Base-by-base conservation (phyloP, 345 rosid genomes). In the Gossypium herbaceum region DNA sequence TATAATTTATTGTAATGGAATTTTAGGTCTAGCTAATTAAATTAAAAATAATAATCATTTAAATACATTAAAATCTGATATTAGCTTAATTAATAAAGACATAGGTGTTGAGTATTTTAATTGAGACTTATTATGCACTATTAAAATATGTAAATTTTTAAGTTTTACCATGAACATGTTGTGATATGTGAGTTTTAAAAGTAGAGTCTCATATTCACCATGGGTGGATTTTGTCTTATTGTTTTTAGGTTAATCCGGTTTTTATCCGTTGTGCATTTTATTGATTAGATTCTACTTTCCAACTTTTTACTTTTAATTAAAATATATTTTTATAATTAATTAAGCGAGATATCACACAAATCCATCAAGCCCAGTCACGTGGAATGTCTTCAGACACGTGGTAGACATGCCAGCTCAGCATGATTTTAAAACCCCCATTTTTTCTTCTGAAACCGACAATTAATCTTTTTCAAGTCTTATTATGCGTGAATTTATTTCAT, bases 131-230 rank as follows among this genome's bases (percentile, higher is more conserved):
- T 34, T 5, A 34, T 34, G 41, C 7, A 34, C 0, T 0, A 34
- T 0, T 34, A 34, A 34, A 34, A 0, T 34, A 0, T 34, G 1
- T 34, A 34, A 34, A 34, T 34, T 0, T 34, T 5, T 1, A 1
- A 34, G 2, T 34, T 34, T 34, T 0, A 34, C 7, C 7, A 5
- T 34, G 0, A 34, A 0, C 0, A 34, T 34, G 0, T 34, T 34
- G 0, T 34, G 0, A 34, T 5, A 34, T 5, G 7, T 29, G 1
- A 29, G 6, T 4, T 29, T 29, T 29, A 0, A 0, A 29, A 4
- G 0, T 29, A 29, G 6, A 0, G 6, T 34, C 41, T 5, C 7
- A 1, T 34, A 5, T 5, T 34, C 1, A 34, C 0, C 0, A 5
- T 34, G 7, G 0, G 1, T 5, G 1, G 0, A 5, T 34, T 34